Evolutionary conservation across 2,329 filamentous ascomycete genomes (phyloP).

Genomic region (Emmonsiellopsis sp.): DNA sequence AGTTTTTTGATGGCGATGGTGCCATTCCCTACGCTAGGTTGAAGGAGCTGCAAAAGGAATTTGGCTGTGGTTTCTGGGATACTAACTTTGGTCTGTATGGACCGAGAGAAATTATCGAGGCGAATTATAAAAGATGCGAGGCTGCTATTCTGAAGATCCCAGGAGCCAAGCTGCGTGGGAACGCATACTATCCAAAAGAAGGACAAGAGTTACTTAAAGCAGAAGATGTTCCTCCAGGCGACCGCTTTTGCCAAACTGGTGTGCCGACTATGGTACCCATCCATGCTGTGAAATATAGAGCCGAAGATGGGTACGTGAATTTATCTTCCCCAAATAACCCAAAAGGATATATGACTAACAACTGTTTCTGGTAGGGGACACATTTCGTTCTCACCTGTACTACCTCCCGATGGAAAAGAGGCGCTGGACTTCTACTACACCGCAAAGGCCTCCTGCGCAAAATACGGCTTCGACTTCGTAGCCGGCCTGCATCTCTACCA

Average conservation of each 20-base stretch:
- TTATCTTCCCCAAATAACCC: background rate
- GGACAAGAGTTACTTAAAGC: background rate
- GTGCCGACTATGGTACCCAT: background rate
- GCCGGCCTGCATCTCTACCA: background rate
- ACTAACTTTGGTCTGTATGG: background rate
- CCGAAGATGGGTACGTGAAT: background rate
- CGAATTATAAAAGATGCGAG: background rate
- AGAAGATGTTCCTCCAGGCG: background rate
- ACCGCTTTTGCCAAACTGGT: background rate
- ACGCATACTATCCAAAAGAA: background rate
- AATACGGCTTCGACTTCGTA: conserved; percentile 3
- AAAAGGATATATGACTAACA: background rate
- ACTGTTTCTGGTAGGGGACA: conserved; percentile 2
- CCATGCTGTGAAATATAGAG: background rate
- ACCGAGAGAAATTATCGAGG: background rate
- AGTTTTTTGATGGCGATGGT: background rate
- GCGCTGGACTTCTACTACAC: conserved; percentile 3
- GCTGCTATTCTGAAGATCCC: background rate
- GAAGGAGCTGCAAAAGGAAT: background rate
- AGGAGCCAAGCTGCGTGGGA: background rate
- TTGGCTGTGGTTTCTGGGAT: background rate
- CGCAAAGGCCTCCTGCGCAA: background rate
- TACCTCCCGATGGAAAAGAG: conserved; percentile 4
- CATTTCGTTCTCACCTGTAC: conserved; percentile 8
- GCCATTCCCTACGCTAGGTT: background rate